phyloP scores from a whole-genome alignment of 2,329 filamentous ascomycete genomes.

The Colletotrichum sp. region DNA sequence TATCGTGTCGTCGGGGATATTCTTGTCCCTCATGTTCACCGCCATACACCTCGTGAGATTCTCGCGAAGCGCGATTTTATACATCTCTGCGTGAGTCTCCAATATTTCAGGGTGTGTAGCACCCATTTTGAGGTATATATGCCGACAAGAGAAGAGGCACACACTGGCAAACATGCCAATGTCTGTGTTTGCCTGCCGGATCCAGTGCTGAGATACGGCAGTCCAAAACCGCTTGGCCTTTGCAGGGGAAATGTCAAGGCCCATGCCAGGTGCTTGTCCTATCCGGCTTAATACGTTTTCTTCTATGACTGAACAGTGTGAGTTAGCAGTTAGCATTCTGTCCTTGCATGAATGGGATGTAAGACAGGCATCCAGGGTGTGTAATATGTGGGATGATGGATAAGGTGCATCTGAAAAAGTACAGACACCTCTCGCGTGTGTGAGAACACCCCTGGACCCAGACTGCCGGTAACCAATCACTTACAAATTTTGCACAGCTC shows the following conservation, averaged over 20 bases:
- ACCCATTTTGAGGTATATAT: conserved; percentile 2
- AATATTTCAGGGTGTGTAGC: not conserved
- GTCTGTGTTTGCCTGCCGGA: conserved; percentile 23
- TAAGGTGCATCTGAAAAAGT: not conserved
- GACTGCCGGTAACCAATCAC: not conserved
- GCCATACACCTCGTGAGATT: conserved; percentile 9
- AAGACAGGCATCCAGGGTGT: not conserved
- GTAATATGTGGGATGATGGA: not conserved
- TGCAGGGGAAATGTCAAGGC: not conserved
- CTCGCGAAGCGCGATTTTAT: conserved; percentile 21
- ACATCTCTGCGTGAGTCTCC: conserved; percentile 11
- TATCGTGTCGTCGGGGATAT: conserved; percentile 24
- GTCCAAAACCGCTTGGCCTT: conserved; percentile 7
- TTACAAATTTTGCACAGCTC: conserved; percentile 8
- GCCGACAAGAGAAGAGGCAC: conserved; percentile 23
- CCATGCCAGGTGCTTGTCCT: not conserved
- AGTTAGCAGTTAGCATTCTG: not conserved
- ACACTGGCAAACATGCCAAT: conserved; percentile 25
- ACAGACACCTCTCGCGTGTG: not conserved
- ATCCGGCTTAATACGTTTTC: not conserved
- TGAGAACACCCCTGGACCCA: not conserved
- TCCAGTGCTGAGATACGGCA: conserved; percentile 20
- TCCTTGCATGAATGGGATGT: not conserved
- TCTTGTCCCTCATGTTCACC: not conserved
- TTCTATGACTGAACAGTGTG: not conserved